Percentiles rank a stretch among this genome's conserved stretches.
These are phyloP conservation scores for Colletotrichum sojae DNA, from an alignment of 2,329 filamentous ascomycete species.

Conservation along the genomic window DNA sequence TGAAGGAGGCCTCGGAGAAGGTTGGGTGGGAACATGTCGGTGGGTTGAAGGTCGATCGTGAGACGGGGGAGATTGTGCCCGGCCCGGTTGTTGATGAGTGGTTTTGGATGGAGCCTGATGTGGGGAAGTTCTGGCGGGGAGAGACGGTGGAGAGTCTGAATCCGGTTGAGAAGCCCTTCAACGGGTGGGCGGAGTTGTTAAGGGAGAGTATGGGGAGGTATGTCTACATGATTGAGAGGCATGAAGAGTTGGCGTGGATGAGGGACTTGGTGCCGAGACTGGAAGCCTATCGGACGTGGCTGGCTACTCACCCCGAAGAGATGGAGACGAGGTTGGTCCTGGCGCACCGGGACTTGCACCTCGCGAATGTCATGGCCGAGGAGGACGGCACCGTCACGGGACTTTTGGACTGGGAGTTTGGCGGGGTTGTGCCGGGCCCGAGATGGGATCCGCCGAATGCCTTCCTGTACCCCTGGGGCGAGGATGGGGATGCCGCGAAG, in stretches of 20 bases:
- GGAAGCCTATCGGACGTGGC: conserved; percentile 46
- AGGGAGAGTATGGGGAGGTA: conserved; percentile 50
- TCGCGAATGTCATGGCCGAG: conserved; percentile 58
- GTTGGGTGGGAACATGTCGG: conserved; percentile 7
- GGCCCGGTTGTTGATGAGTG: conserved; percentile 52
- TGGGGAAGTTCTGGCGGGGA: conserved; percentile 46
- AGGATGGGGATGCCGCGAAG: background rate
- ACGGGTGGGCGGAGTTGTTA: conserved; percentile 52
- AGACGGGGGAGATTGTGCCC: conserved; percentile 31
- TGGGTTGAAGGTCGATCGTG: conserved; percentile 42
- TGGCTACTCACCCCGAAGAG: conserved; percentile 44
- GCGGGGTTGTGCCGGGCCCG: conserved; percentile 21
- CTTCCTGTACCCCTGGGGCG: conserved; percentile 26
- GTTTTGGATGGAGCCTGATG: conserved; percentile 52
- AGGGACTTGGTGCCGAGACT: conserved; percentile 48
- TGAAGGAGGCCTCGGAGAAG: background rate
- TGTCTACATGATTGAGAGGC: conserved; percentile 39
- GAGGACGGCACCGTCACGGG: conserved; percentile 52
- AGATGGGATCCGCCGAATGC: conserved; percentile 29
- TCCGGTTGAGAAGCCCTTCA: conserved; percentile 41
- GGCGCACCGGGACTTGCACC: conserved; percentile 54
- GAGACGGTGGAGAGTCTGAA: conserved; percentile 47
- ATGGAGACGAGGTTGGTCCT: conserved; percentile 47
- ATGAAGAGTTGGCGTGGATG: conserved; percentile 46
- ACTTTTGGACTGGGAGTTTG: conserved; percentile 59